Conservation (phyloP, 2,329 filamentous ascomycete genomes). For the Botrytis paeoniae region DNA sequence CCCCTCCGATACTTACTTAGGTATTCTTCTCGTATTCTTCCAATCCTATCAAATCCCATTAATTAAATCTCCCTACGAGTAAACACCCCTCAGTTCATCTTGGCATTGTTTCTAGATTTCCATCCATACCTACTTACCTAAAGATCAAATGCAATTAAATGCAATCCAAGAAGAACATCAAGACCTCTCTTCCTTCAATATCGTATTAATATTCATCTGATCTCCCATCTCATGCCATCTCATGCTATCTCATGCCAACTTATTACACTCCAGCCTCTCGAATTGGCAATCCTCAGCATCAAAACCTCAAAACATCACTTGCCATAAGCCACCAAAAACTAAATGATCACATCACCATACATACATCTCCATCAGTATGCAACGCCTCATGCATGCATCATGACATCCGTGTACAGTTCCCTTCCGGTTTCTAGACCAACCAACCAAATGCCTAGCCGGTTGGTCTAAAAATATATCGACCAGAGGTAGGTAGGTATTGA, state of each 20-base stretch:
- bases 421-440: not conserved
- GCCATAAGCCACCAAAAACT: not conserved
- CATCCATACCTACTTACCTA: not conserved
- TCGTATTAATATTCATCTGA: not conserved
- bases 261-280: not conserved
- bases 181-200: not conserved
- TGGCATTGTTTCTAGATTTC: not conserved
- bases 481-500: too few relatives aligned
- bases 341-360: not conserved
- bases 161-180: not conserved
- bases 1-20: not conserved
- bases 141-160: not conserved
- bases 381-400: constrained; percentile 7
- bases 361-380: not conserved
- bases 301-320: not conserved
- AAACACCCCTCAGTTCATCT: constrained; percentile 3
- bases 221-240: not conserved
- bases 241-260: not conserved
- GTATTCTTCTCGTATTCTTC: not conserved
- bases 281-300: not conserved
- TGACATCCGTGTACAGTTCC: not conserved
- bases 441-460: not conserved
- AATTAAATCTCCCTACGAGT: not conserved
- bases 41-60: not conserved
- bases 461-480: not conserved